Conservation (phyloP, 1,284 basidiomycete species). For the Heterobasidion irregulare region DNA sequence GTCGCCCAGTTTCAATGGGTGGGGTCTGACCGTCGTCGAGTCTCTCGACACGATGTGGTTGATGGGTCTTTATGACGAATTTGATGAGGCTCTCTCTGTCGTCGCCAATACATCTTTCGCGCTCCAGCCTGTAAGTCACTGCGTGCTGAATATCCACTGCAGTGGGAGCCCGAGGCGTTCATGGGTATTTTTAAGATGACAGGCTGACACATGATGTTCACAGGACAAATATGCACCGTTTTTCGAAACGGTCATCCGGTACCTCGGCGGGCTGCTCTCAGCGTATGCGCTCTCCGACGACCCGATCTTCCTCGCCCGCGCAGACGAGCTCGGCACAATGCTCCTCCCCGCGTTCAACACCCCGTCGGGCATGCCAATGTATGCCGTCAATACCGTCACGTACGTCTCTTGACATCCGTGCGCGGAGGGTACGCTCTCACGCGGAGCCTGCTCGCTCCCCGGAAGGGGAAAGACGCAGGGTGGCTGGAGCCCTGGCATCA, state of each 20-base stretch:
- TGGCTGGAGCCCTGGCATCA: slow-evolving; percentile 23
- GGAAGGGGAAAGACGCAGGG: slow-evolving; percentile 22
- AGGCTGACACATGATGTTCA: not conserved
- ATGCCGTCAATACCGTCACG: slow-evolving; percentile 34
- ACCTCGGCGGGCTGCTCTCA: slow-evolving; percentile 65
- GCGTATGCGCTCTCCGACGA: slow-evolving; percentile 63
- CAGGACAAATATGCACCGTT: slow-evolving; percentile 37
- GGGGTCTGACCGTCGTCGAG: slow-evolving; percentile 82
- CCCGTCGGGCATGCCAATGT: slow-evolving; percentile 38
- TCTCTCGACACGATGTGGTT: slow-evolving; percentile 85
- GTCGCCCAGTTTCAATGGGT: slow-evolving; percentile 63
- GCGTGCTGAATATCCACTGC: not conserved
- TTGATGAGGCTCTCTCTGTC: slow-evolving; percentile 62
- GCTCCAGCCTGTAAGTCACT: slow-evolving; percentile 5
- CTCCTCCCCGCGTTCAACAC: slow-evolving; percentile 48
- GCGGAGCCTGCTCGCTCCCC: not conserved
- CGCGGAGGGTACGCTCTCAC: not conserved
- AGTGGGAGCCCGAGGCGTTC: no score
- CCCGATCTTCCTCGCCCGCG: slow-evolving; percentile 36
- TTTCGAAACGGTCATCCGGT: slow-evolving; percentile 73
- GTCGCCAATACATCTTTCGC: slow-evolving; percentile 63
- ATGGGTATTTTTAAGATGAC: not conserved
- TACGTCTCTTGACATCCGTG: slow-evolving; percentile 13
- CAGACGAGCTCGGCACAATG: slow-evolving; percentile 39
- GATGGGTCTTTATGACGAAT: slow-evolving; percentile 80